phyloP scores from a whole-genome alignment of 192 early-diverging fungal species.

The Obelidium mucronatum region DNA sequence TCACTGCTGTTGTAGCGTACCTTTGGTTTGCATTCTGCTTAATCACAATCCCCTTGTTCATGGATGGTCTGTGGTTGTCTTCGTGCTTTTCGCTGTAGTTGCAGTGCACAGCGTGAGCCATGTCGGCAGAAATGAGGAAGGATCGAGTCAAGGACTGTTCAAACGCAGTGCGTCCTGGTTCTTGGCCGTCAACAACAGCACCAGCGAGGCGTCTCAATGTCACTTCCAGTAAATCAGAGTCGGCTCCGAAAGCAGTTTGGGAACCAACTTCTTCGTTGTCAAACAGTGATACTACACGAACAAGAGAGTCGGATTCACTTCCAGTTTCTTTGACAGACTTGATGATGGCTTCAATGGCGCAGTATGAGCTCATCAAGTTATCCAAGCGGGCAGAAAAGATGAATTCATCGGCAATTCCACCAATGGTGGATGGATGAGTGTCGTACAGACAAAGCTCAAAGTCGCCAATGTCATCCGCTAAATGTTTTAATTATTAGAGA shows the following conservation, averaged over 20 bases:
- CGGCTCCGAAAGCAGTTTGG: conserved; percentile 91
- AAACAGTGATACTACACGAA: conserved; percentile 90
- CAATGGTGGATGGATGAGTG: conserved; percentile 87
- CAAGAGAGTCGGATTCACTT: conserved; percentile 61
- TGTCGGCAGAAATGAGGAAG: conserved; percentile 83
- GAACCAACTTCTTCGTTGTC: conserved; percentile 99
- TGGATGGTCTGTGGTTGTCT: conserved; percentile 87
- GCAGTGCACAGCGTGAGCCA: conserved; percentile 92
- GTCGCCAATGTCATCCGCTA: conserved; percentile 83
- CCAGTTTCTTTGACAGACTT: conserved; percentile 49
- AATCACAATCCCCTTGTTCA: conserved; percentile 91
- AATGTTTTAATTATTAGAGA: conserved; percentile 9
- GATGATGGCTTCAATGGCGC: conserved; percentile 75
- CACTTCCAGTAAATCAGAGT: conserved; percentile 77
- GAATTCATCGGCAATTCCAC: conserved; percentile 92
- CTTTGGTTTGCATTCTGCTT: conserved; percentile 97
- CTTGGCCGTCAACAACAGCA: conserved; percentile 47
- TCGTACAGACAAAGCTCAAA: conserved; percentile 99
- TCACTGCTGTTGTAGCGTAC: conserved; percentile 67
- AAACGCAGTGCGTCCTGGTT: conserved; percentile 61
- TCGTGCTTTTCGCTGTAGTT: conserved; percentile 96
- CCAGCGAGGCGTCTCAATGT: conserved; percentile 49
- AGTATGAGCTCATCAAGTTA: conserved; percentile 97
- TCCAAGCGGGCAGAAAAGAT: conserved; percentile 94
- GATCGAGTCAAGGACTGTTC: conserved; percentile 86